These are phyloP conservation scores for Dentipellis fragilis DNA, from an alignment of 768 basidiomycete genomes.

Conservation along the genomic window DNA sequence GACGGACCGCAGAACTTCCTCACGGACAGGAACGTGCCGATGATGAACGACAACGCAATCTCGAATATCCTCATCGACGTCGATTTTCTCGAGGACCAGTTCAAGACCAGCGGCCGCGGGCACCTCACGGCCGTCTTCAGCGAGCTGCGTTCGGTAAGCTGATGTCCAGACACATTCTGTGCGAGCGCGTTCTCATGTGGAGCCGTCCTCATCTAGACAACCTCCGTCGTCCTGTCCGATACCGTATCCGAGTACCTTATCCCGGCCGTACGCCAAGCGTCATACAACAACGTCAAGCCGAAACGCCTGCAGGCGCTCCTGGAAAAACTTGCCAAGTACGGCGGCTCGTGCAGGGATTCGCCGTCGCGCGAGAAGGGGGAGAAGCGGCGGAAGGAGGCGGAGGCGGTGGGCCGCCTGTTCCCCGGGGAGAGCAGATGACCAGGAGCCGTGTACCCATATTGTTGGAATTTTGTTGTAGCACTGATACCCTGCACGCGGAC, in stretches of 20 bases:
- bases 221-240: conserved; percentile 62
- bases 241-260: conserved; percentile 74
- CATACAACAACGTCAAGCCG: conserved; percentile 56
- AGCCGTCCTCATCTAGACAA: conserved; percentile 36
- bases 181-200: neutral
- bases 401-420: conserved; percentile 63
- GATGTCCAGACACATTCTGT: neutral
- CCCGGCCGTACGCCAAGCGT: conserved; percentile 55
- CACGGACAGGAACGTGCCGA: conserved; percentile 59
- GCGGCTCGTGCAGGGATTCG: conserved; percentile 49
- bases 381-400: conserved; percentile 66
- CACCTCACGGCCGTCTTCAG: conserved; percentile 65
- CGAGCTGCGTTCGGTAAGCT: conserved; percentile 68
- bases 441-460: neutral
- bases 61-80: conserved; percentile 81
- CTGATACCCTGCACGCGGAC: neutral
- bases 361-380: conserved; percentile 58
- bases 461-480: neutral
- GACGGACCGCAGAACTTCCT: conserved; percentile 52
- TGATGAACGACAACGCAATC: conserved; percentile 85
- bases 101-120: conserved; percentile 61
- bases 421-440: conserved; percentile 53
- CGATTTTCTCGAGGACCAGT: conserved; percentile 81
- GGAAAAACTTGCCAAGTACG: conserved; percentile 69
- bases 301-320: conserved; percentile 65